A percentile compares a stretch with the other conserved stretches of the same genome.
Evolutionary conservation across 2,329 filamentous ascomycete species (phyloP).

Genomic region (Keithomyces neogunnii): DNA sequence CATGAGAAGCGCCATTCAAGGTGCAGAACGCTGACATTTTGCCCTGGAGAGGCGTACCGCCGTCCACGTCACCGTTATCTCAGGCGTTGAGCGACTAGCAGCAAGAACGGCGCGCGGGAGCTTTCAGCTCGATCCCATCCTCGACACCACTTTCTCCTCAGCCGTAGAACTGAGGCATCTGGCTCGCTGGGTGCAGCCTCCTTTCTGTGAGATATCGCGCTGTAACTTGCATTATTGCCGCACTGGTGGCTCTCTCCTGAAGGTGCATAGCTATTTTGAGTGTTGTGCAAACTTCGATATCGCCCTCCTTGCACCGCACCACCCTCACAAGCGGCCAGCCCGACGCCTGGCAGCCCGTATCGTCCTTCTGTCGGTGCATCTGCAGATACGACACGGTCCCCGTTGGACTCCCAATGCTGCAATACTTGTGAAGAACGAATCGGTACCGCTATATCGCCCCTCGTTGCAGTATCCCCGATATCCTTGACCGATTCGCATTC

Average conservation of each 20-base stretch:
- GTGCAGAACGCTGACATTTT: background rate
- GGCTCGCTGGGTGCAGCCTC: no score
- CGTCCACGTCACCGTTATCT: no score
- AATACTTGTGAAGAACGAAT: background rate
- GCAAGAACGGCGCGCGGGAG: background rate
- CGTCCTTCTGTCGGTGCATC: background rate
- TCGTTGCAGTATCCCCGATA: background rate
- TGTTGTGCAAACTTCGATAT: background rate
- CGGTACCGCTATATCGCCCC: background rate
- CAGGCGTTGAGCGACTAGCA: no score
- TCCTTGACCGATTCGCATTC: conserved; percentile 12
- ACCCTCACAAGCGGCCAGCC: background rate
- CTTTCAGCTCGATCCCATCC: background rate
- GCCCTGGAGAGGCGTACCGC: background rate
- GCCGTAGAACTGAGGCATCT: no score
- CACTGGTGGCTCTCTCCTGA: background rate
- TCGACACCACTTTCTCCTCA: background rate
- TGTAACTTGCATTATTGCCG: background rate
- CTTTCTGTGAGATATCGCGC: no score
- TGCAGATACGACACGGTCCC: background rate
- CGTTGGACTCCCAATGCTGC: no score
- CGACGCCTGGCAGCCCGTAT: background rate
- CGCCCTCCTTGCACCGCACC: background rate
- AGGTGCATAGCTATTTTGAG: background rate
- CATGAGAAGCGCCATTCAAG: background rate